Conservation (phyloP, 768 basidiomycete genomes). For the Boletus rufocinnamomeus region DNA sequence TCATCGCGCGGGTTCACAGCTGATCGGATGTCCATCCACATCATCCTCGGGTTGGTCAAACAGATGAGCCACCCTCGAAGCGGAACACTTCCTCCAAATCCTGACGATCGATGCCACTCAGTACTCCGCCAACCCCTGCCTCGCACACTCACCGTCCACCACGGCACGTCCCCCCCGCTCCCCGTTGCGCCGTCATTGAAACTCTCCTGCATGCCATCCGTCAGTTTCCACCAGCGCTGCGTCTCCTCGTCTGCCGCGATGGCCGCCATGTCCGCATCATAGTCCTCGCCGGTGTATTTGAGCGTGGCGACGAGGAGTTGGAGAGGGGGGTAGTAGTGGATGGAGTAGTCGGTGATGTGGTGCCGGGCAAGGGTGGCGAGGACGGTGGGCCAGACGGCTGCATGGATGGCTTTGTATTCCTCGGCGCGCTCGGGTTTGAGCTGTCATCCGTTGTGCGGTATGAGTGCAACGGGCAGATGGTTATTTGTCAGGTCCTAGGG, state of each 20-base stretch:
- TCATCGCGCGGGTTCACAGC: neutral
- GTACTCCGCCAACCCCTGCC: neutral
- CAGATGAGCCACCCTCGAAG: slow-evolving; percentile 48
- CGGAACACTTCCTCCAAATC: slow-evolving; percentile 69
- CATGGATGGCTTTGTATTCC: slow-evolving; percentile 62
- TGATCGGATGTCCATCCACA: neutral
- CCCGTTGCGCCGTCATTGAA: slow-evolving; percentile 69
- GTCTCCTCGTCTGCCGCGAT: slow-evolving; percentile 69
- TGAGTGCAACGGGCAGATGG: too few relatives aligned
- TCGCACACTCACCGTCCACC: slow-evolving; percentile 58
- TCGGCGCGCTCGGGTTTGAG: slow-evolving; percentile 41
- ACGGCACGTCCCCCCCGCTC: slow-evolving; percentile 66
- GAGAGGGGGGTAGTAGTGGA: slow-evolving; percentile 63
- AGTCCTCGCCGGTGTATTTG: slow-evolving; percentile 71
- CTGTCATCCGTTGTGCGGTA: too few relatives aligned
- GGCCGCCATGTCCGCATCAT: slow-evolving; percentile 62
- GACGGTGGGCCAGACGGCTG: slow-evolving; percentile 67
- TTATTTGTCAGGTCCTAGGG: neutral
- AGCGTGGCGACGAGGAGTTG: slow-evolving; percentile 76
- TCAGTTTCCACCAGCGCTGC: slow-evolving; percentile 75
- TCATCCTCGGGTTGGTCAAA: slow-evolving; percentile 2
- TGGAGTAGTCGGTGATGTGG: slow-evolving; percentile 75
- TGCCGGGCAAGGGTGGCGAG: slow-evolving; percentile 61
- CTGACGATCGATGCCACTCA: slow-evolving; percentile 28
- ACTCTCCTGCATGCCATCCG: slow-evolving; percentile 78